A percentile compares a stretch with the other conserved stretches of the same genome.
phyloP scores from a whole-genome alignment of 441 rosid species.

The Arabidopsis hybrid region DNA sequence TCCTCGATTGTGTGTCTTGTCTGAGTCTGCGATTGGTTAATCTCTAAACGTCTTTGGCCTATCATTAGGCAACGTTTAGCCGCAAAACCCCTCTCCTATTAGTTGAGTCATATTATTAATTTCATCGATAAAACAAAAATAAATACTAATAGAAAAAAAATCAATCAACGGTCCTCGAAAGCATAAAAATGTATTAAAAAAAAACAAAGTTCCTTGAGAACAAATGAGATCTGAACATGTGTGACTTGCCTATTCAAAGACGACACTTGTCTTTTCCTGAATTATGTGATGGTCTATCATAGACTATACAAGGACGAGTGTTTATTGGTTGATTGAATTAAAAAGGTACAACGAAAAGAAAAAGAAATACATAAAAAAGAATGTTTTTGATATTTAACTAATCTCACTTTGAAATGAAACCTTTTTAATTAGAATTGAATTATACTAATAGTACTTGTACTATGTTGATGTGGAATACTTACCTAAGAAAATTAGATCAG shows the following conservation, averaged over 20 bases:
- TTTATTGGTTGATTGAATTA: slow-evolving; percentile 41
- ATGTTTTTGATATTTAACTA: slow-evolving; percentile 35
- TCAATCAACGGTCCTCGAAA: slow-evolving; percentile 46
- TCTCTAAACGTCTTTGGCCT: slow-evolving; percentile 27
- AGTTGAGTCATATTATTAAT: slow-evolving; percentile 28
- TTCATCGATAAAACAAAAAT: slow-evolving; percentile 7
- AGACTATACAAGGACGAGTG: slow-evolving; percentile 38
- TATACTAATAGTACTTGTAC: slow-evolving; percentile 29
- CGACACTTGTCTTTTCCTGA: slow-evolving; percentile 42
- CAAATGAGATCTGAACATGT: slow-evolving; percentile 40
- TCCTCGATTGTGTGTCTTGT: slow-evolving; percentile 42
- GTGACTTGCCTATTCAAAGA: slow-evolving; percentile 20
- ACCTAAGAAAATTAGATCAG: slow-evolving; percentile 5
- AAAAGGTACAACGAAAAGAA: slow-evolving; percentile 7
- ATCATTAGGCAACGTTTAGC: slow-evolving; percentile 39
- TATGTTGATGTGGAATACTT: slow-evolving; percentile 35
- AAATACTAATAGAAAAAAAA: not conserved
- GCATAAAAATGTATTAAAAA: not conserved
- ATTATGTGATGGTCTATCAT: slow-evolving; percentile 12
- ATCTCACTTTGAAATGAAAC: slow-evolving; percentile 24
- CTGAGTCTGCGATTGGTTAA: slow-evolving; percentile 40
- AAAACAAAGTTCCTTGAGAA: slow-evolving; percentile 10
- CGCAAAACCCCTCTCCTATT: slow-evolving; percentile 35
- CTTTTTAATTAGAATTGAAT: slow-evolving; percentile 1
- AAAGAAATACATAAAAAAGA: not conserved